A percentile compares a stretch with the other conserved stretches of the same genome.
Evolutionary conservation across 495 filamentous ascomycete genomes (phyloP).

Genomic region (Penicillium samsonianum): DNA sequence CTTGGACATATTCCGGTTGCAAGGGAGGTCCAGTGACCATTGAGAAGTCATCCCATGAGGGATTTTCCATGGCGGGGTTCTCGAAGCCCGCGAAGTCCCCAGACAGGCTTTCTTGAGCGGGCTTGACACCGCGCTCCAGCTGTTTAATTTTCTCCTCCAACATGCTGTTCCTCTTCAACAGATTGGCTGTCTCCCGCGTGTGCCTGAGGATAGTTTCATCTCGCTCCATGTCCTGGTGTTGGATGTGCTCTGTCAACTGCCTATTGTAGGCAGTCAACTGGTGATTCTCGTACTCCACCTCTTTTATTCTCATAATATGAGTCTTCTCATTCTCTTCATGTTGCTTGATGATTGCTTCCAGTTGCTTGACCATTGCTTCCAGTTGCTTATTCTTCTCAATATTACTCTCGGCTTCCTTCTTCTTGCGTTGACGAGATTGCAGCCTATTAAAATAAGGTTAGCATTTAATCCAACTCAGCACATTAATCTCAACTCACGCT

Average conservation of each 20-base stretch:
- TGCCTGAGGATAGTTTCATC: conserved; percentile 86
- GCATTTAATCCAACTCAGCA: conserved; percentile 10
- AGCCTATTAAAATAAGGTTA: conserved; percentile 60
- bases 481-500: conserved; percentile 63
- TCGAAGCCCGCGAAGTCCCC: conserved; percentile 80
- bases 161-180: conserved; percentile 93
- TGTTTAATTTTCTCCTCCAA: conserved; percentile 83
- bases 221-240: conserved; percentile 79
- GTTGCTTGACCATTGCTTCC: conserved; percentile 65
- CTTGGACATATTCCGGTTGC: conserved; percentile 10
- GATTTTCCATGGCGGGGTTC: conserved; percentile 72
- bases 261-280: conserved; percentile 68
- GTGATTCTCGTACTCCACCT: conserved; percentile 66
- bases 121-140: conserved; percentile 66
- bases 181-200: conserved; percentile 89
- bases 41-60: conserved; percentile 76
- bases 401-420: conserved; percentile 87
- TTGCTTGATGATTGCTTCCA: no score
- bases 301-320: conserved; percentile 48
- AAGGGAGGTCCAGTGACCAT: conserved; percentile 62
- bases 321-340: no score
- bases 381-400: conserved; percentile 48
- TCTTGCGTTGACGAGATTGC: conserved; percentile 96
- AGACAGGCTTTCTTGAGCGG: conserved; percentile 60
- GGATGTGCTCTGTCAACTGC: conserved; percentile 71